These are phyloP conservation scores for Talaromyces sp. DNA, from an alignment of 2,329 filamentous ascomycete genomes.

Conservation along the genomic window DNA sequence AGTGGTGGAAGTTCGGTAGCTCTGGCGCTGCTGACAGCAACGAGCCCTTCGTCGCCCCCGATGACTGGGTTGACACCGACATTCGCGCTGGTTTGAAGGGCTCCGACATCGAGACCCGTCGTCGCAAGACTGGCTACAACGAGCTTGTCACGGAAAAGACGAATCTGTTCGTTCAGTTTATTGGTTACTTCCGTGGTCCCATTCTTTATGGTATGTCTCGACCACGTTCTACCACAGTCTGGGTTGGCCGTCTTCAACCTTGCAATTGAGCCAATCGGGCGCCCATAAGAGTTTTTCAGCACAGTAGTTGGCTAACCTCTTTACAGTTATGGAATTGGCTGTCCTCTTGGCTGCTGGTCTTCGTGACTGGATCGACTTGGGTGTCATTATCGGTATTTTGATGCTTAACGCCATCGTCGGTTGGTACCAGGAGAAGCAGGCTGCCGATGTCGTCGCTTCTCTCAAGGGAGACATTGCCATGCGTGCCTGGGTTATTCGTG, in stretches of 20 bases:
- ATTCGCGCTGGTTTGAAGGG: conserved; percentile 58
- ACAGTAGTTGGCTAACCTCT: not conserved
- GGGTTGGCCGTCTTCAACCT: not conserved
- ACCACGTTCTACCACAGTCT: not conserved
- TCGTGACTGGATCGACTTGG: conserved; percentile 67
- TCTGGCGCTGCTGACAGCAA: conserved; percentile 16
- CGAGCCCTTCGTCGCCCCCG: conserved; percentile 46
- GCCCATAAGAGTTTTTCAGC: not conserved
- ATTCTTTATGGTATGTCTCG: conserved; percentile 66
- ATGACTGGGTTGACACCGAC: conserved; percentile 63
- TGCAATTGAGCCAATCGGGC: not conserved
- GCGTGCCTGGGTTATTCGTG: conserved; percentile 62
- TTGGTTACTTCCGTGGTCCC: conserved; percentile 66
- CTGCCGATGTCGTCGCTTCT: conserved; percentile 65
- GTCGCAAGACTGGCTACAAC: conserved; percentile 63
- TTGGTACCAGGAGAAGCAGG: conserved; percentile 74
- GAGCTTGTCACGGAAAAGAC: conserved; percentile 66
- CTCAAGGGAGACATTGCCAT: conserved; percentile 72
- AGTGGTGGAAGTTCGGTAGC: conserved; percentile 47
- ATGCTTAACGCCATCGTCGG: conserved; percentile 68
- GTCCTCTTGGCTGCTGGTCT: conserved; percentile 66
- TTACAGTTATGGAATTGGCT: conserved; percentile 62
- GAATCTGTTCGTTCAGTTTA: conserved; percentile 66
- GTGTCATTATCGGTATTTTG: conserved; percentile 68
- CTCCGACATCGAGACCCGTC: conserved; percentile 56